Percentiles rank a stretch among this genome's conserved stretches.
These are phyloP conservation scores for Breynia disticha DNA, from an alignment of 441 rosid species.

Conservation along the genomic window DNA sequence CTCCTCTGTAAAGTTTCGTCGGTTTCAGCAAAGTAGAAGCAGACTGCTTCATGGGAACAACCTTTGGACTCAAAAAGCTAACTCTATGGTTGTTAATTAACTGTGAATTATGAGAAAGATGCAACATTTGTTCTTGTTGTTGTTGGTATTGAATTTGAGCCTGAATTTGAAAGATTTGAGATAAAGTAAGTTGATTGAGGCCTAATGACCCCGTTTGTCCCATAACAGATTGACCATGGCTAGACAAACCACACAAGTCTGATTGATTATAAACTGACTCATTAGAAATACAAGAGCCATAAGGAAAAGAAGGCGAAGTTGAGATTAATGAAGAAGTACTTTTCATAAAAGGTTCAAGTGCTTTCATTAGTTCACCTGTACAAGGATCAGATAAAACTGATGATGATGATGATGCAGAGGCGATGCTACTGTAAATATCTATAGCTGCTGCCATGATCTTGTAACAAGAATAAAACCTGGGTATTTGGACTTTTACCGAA, in stretches of 20 bases:
- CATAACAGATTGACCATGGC: conserved; percentile 17
- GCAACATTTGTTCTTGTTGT: conserved; percentile 6
- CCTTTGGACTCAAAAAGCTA: conserved; percentile 29
- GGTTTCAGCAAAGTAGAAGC: conserved; percentile 20
- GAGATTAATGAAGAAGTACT: conserved; percentile 27
- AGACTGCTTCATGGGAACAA: conserved; percentile 43
- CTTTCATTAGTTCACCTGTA: conserved; percentile 55
- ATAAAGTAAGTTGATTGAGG: conserved; percentile 44
- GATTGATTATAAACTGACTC: conserved; percentile 18
- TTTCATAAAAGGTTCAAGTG: conserved; percentile 50
- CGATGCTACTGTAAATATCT: conserved; percentile 32
- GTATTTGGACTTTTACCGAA: conserved; percentile 2
- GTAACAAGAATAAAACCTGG: background rate
- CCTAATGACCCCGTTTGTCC: conserved; percentile 37
- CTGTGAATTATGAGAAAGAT: conserved; percentile 1
- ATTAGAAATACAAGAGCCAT: conserved; percentile 5
- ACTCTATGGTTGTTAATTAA: conserved; percentile 9
- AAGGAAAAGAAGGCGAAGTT: conserved; percentile 12
- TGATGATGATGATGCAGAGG: conserved; percentile 2
- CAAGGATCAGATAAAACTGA: conserved; percentile 39
- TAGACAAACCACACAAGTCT: conserved; percentile 12
- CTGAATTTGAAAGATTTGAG: conserved; percentile 62
- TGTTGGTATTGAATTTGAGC: conserved; percentile 35
- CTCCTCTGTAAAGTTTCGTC: conserved; percentile 57
- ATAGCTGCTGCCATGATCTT: conserved; percentile 41